Conservation (phyloP, 768 basidiomycete genomes). For the Trametes cubensis region DNA sequence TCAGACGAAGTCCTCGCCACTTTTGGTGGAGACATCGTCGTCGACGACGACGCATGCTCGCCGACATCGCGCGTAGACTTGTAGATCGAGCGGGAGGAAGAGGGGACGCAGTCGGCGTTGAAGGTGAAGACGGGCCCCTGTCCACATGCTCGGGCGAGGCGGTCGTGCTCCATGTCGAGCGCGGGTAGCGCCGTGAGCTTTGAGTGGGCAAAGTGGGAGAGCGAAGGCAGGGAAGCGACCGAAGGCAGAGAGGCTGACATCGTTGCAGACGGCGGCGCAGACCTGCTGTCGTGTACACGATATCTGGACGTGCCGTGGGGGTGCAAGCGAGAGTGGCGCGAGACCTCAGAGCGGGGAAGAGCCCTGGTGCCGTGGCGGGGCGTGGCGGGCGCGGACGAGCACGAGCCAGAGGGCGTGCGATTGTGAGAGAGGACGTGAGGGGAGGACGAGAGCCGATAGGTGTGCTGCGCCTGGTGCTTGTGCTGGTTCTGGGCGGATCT, state of each 20-base stretch:
- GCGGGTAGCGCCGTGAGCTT: constrained; percentile 19
- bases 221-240: constrained; percentile 3
- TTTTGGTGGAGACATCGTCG: no score
- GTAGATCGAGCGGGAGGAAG: not conserved
- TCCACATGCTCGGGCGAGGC: constrained; percentile 28
- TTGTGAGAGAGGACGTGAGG: not conserved
- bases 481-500: constrained; percentile 3
- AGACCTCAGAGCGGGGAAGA: not conserved
- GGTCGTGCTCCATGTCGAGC: constrained; percentile 23
- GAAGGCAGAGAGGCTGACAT: constrained; percentile 11
- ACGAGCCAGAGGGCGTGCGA: constrained; percentile 1
- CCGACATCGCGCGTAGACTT: no score
- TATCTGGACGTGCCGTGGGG: not conserved
- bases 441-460: not conserved
- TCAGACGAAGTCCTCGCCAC: no score
- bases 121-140: constrained; percentile 14
- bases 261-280: not conserved
- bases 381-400: constrained; percentile 12
- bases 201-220: constrained; percentile 7
- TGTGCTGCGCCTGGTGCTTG: not conserved
- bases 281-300: not conserved
- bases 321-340: not conserved
- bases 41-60: no score
- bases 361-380: not conserved
- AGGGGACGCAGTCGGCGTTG: not conserved